These are phyloP conservation scores for Alternaria consortialis DNA, from an alignment of 2,329 filamentous ascomycete genomes.

Conservation along the genomic window DNA sequence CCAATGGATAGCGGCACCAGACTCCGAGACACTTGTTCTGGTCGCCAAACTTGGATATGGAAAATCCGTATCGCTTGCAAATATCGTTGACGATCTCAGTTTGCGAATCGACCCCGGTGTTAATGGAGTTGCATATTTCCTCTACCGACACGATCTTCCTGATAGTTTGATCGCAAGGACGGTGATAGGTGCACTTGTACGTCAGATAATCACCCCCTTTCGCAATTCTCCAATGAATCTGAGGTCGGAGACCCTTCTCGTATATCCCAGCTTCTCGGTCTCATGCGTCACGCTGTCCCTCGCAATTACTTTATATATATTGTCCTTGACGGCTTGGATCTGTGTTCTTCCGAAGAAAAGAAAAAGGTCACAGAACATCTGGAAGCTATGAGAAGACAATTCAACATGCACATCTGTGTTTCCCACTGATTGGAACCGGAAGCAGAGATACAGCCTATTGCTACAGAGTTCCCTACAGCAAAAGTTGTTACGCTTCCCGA, in stretches of 20 bases:
- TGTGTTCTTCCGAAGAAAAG: background rate
- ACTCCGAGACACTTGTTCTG: background rate
- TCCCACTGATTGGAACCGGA: background rate
- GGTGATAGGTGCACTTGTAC: background rate
- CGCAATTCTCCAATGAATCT: background rate
- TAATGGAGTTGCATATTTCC: background rate
- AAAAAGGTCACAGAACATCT: background rate
- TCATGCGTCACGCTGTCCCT: background rate
- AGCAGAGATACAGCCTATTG: background rate
- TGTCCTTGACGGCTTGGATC: background rate
- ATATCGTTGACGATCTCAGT: background rate
- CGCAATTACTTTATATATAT: background rate
- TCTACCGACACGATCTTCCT: background rate
- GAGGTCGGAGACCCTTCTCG: background rate
- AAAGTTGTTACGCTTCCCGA: background rate
- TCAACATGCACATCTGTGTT: background rate
- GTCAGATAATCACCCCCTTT: background rate
- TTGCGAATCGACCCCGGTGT: background rate
- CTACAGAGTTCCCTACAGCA: background rate
- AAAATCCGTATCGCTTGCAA: background rate
- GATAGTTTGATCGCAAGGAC: background rate
- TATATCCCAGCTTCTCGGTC: background rate
- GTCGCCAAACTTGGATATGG: background rate
- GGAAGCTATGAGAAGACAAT: background rate
- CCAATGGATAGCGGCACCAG: background rate